Evolutionary conservation across 495 filamentous ascomycete species (phyloP), one percentile per base, ranked within the genome.

Genomic region (Beverwykella pulmonaria): DNA sequence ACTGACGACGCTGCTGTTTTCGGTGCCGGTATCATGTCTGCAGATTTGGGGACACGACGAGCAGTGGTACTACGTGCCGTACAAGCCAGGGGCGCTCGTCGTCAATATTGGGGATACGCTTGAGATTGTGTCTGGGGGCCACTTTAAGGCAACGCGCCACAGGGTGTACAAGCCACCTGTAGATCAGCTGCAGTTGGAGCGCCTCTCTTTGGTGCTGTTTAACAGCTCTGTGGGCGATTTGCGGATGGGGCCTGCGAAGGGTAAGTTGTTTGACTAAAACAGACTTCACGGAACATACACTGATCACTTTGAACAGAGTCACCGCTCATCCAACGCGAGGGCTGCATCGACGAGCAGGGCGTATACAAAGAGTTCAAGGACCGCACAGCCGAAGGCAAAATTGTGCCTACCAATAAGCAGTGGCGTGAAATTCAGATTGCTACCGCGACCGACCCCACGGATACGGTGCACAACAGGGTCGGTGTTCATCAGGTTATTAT

Each of bases 61-160:
- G 17, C 52, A 76, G 67, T 81, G 79, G 79, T 75, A 78, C 44
- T 80, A 78, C 36, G 79, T 81, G 14, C 73, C 73, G 15, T 80
- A 81, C 67, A 78, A 77, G 60, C 78, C 79, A 6, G 78, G 79
- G 8, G 76, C 78, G 0, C 72, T 81, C 19, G 79, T 82, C 2
- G 74, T 81, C 55, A 82, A 82, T 63, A 76, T 82, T 52, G 80
- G 80, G 17, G 79, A 82, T 53, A 77, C 78, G 4, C 59, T 81
- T 9, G 79, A 81, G 71, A 78, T 81, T 55, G 71, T 82, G 6
- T 80, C 80, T 9, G 80, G 80, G 32, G 80, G 80, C 1, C 80
- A 80, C 48, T 82, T 82, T 66, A 80, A 80, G 71, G 78, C 80
- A 23, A 82, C 80, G 47, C 72, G 75, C 4, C 80, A 82, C 63